Percentiles rank a stretch among this genome's conserved stretches.
Conservation (phyloP, 805 yeast genomes). For the Wilhelminamyces savonicus region DNA sequence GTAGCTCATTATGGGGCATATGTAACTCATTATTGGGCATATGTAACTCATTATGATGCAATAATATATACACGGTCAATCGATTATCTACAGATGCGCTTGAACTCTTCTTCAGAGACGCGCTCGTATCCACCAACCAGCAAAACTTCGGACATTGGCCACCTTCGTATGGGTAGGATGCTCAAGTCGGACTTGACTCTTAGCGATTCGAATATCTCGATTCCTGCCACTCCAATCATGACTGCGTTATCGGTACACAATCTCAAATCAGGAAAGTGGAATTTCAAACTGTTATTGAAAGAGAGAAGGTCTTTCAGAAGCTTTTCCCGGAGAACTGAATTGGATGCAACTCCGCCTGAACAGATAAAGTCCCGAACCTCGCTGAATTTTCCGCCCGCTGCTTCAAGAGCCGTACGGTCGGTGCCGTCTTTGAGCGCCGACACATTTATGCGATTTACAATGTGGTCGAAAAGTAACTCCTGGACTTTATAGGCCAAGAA, state of each 20-base stretch:
- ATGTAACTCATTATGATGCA: too few species aligned
- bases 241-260: slow-evolving; percentile 93
- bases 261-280: slow-evolving; percentile 61
- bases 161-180: slow-evolving; percentile 64
- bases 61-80: too few species aligned
- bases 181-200: slow-evolving; percentile 42
- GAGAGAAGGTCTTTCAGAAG: slow-evolving; percentile 17
- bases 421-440: slow-evolving; percentile 35
- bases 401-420: neutral
- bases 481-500: slow-evolving; percentile 58
- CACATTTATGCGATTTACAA: slow-evolving; percentile 55
- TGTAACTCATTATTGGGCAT: too few species aligned
- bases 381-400: slow-evolving; percentile 33
- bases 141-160: slow-evolving; percentile 65
- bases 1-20: too few species aligned
- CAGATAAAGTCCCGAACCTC: slow-evolving; percentile 57
- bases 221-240: slow-evolving; percentile 98
- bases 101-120: slow-evolving; percentile 6
- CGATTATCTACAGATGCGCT: too few species aligned
- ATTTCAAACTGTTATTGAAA: slow-evolving; percentile 14
- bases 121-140: slow-evolving; percentile 46
- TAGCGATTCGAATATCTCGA: slow-evolving; percentile 66
- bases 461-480: slow-evolving; percentile 63
- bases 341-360: slow-evolving; percentile 95
- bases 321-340: slow-evolving; percentile 46